These are phyloP conservation scores for Raphanus sativus DNA, from an alignment of 345 rosid species.

Conservation along the genomic window DNA sequence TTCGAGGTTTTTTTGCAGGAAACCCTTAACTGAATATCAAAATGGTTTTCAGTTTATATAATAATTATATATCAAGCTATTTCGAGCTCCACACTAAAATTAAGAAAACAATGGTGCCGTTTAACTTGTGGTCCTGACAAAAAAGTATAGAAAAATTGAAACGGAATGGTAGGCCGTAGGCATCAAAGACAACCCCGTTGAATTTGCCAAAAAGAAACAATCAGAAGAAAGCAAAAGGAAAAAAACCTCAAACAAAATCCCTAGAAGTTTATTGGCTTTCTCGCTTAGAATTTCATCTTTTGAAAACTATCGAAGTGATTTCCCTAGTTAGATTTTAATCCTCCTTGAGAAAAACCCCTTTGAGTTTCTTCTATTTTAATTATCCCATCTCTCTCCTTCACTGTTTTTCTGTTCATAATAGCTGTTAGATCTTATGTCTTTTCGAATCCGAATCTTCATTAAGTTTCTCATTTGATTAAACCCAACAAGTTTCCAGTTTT, in stretches of 20 bases:
- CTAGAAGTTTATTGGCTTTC: background rate
- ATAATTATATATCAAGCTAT: background rate
- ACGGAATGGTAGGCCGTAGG: constrained; percentile 16
- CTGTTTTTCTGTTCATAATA: constrained; percentile 30
- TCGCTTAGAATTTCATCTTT: background rate
- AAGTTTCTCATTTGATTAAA: constrained; percentile 21
- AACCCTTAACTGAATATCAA: background rate
- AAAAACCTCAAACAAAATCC: background rate
- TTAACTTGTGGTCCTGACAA: constrained; percentile 13
- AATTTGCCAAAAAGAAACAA: background rate
- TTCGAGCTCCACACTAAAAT: background rate
- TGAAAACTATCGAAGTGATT: background rate
- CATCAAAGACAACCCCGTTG: constrained; percentile 24
- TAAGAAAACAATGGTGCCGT: background rate
- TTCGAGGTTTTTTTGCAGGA: no score
- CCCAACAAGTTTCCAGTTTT: constrained; percentile 11
- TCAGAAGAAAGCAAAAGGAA: background rate
- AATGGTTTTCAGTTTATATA: background rate
- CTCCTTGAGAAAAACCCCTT: background rate
- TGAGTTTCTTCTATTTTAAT: constrained; percentile 18
- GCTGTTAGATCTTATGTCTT: constrained; percentile 40
- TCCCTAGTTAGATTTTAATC: background rate
- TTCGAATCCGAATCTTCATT: constrained; percentile 33
- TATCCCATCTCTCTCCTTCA: constrained; percentile 3
- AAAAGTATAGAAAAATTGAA: background rate